Evolutionary conservation across 257 asterid genomes (phyloP), one percentile per base, ranked within the genome.

Genomic region (Rubia yunnanensis): DNA sequence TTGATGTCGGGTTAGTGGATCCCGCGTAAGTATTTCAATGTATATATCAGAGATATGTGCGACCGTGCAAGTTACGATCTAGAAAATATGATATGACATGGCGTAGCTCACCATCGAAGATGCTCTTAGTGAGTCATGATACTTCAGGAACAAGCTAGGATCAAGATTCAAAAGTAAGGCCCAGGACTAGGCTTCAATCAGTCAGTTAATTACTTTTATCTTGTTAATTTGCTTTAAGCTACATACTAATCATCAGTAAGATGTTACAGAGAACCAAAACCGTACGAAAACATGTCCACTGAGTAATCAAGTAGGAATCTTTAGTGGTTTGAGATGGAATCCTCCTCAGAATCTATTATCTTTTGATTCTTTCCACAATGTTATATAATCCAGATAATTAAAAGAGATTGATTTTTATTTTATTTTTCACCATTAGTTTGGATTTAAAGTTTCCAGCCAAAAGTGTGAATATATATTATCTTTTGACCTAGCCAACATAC

Each of bases 271-370:
- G 30, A 53, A 53, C 15, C 59, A 53, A 53, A 53, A 23, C 30
- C 57, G 44, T 30, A 20, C 3, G 31, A 52, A 15, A 48, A 48
- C 23, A 32, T 36, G n/a, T 52, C 52, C 70, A 65, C 50, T 39
- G 26, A 39, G 28, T 20, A 9, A 56, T 27, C 36, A 28, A 56
- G 34, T 56, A 64, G 13, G 70, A 64, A 64, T 64, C 66, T 71
- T 56, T 31, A 10, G 10, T 57, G 63, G 65, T 24, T 54, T 24
- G 32, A 55, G 15, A 57, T 71, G 75, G 70, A 71, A 63, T 71
- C 61, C 70, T 26, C 22, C 63, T 68, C 65, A 46, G 69, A 48
- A 59, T 57, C 60, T 28, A 72, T 60, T 58, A 15, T 57, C 63
- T 28, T 30, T 55, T 46, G 68, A 17, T 10, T 46, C 58, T 8